Conservation (phyloP, 768 basidiomycete species). For the Termitomyces bulborhizus region DNA sequence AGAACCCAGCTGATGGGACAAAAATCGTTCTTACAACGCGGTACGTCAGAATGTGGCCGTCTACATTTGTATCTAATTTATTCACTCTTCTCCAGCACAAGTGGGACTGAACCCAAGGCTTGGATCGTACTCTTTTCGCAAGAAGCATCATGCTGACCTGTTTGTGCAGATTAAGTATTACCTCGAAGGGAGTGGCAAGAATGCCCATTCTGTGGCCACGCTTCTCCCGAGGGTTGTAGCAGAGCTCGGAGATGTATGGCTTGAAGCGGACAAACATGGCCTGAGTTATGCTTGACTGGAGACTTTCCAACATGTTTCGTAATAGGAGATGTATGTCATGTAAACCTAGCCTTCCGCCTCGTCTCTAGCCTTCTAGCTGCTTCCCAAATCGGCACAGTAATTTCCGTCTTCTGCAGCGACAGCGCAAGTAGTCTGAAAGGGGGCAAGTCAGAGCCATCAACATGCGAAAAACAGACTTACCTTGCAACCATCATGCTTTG, state of each 20-base stretch:
- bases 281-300: constrained; percentile 2
- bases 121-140: background rate
- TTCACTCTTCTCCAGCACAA: constrained; percentile 41
- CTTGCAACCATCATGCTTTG: constrained; percentile 64
- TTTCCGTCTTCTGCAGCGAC: constrained; percentile 48
- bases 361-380: constrained; percentile 55
- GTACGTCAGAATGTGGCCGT: constrained; percentile 26
- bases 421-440: constrained; percentile 52
- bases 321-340: background rate
- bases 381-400: constrained; percentile 60
- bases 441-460: background rate
- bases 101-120: constrained; percentile 87
- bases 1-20: constrained; percentile 29
- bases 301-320: too few species aligned
- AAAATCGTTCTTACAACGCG: constrained; percentile 65
- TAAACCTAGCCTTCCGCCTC: constrained; percentile 28
- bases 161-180: constrained; percentile 79
- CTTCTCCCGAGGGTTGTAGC: constrained; percentile 51
- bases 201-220: constrained; percentile 37
- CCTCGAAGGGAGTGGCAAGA: constrained; percentile 67
- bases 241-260: constrained; percentile 62
- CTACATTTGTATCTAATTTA: background rate
- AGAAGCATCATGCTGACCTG: constrained; percentile 9
- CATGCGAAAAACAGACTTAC: constrained; percentile 26
- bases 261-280: constrained; percentile 47